phyloP scores from a whole-genome alignment of 345 rosid species.

The Lepidium didymum region DNA sequence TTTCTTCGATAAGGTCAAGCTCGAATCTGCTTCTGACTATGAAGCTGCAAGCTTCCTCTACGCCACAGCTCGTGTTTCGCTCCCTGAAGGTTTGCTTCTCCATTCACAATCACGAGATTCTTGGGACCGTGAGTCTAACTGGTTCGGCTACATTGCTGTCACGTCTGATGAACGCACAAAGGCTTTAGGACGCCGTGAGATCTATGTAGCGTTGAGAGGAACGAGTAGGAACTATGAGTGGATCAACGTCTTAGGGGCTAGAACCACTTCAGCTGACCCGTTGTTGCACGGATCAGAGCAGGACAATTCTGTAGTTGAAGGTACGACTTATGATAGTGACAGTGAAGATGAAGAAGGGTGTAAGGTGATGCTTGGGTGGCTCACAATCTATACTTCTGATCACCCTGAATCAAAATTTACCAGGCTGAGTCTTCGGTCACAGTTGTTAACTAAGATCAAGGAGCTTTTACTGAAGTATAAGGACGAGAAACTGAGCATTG shows the following conservation, averaged over 20 bases:
- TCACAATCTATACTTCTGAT: conserved; percentile 56
- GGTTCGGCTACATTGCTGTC: conserved; percentile 85
- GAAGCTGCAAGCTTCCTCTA: conserved; percentile 53
- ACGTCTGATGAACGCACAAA: conserved; percentile 47
- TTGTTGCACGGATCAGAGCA: conserved; percentile 29
- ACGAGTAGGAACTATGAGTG: conserved; percentile 85
- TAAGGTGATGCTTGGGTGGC: conserved; percentile 83
- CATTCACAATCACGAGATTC: conserved; percentile 62
- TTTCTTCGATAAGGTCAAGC: conserved; percentile 64
- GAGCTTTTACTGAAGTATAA: conserved; percentile 42
- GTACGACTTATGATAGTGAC: conserved; percentile 22
- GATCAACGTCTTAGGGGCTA: conserved; percentile 56
- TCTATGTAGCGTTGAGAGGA: conserved; percentile 67
- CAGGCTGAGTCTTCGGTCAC: conserved; percentile 47
- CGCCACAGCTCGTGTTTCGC: conserved; percentile 61
- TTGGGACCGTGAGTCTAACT: conserved; percentile 96
- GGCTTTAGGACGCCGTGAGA: conserved; percentile 61
- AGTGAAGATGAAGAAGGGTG: conserved; percentile 47
- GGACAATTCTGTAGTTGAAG: not conserved
- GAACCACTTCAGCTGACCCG: conserved; percentile 40
- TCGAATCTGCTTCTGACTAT: conserved; percentile 49
- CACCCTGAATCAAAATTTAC: conserved; percentile 61
- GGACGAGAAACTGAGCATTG: conserved; percentile 54
- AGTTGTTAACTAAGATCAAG: conserved; percentile 45
- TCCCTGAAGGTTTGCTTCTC: conserved; percentile 56